These are phyloP conservation scores for Pleurotus eryngii DNA, from an alignment of 768 basidiomycete genomes.

Conservation along the genomic window DNA sequence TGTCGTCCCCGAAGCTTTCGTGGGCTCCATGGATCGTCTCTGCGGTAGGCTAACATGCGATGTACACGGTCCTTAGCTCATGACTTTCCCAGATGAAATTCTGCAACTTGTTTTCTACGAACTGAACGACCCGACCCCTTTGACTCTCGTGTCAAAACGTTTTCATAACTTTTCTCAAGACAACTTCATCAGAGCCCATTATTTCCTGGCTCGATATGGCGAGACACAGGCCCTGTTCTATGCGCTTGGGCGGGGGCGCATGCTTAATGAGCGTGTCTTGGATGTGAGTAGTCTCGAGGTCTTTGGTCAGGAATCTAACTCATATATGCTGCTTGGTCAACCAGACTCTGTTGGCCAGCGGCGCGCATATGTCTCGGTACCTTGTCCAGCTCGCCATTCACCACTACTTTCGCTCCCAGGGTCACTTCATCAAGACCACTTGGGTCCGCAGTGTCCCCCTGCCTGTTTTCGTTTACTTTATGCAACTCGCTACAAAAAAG, in stretches of 20 bases:
- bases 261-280: conserved; percentile 62
- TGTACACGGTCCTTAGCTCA: conserved; percentile 11
- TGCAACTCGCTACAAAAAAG: conserved; percentile 51
- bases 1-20: conserved; percentile 7
- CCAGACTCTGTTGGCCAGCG: conserved; percentile 71
- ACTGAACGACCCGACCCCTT: conserved; percentile 58
- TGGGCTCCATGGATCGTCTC: conserved; percentile 53
- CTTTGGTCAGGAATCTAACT: too few species aligned
- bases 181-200: conserved; percentile 73
- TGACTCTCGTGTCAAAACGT: conserved; percentile 57
- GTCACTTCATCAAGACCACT: conserved; percentile 66
- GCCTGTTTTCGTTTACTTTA: conserved; percentile 59
- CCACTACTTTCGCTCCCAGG: conserved; percentile 71
- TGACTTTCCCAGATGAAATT: conserved; percentile 48
- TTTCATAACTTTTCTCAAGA: conserved; percentile 63
- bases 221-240: conserved; percentile 66
- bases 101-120: conserved; percentile 73
- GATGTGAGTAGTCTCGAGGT: conserved; percentile 48
- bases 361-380: conserved; percentile 77
- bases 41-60: conserved; percentile 48
- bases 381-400: conserved; percentile 75
- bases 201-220: conserved; percentile 75
- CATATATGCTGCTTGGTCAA: too few species aligned
- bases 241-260: conserved; percentile 70
- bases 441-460: conserved; percentile 71